Evolutionary conservation across 192 early-diverging fungal species (phyloP).

Genomic region (Coemansia sp.): DNA sequence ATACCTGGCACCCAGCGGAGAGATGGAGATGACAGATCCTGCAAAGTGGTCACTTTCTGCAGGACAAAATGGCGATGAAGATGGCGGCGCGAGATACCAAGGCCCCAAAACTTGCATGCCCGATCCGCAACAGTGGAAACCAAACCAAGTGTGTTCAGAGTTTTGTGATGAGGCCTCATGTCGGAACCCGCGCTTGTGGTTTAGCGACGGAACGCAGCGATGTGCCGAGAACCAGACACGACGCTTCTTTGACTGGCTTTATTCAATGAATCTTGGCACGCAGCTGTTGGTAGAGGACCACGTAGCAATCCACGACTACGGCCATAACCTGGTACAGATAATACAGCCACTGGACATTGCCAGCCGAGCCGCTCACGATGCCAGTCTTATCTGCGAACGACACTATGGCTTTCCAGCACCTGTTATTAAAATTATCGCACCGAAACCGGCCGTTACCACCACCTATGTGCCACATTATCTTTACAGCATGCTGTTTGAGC

Average conservation of each 20-base stretch:
- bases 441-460: constrained; percentile 52
- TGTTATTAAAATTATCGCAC: constrained; percentile 49
- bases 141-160: constrained; percentile 40
- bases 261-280: constrained; percentile 62
- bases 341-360: constrained; percentile 59
- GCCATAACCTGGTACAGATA: constrained; percentile 58
- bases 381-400: constrained; percentile 46
- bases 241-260: constrained; percentile 61
- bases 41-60: constrained; percentile 21
- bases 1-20: constrained; percentile 45
- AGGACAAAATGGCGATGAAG: not conserved
- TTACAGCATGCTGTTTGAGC: constrained; percentile 60
- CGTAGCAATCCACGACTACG: constrained; percentile 57
- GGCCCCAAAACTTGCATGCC: not conserved
- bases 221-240: constrained; percentile 55
- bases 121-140: constrained; percentile 43
- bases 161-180: constrained; percentile 43
- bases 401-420: constrained; percentile 56
- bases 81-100: not conserved
- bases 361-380: constrained; percentile 53
- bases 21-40: constrained; percentile 54
- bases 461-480: constrained; percentile 61
- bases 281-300: constrained; percentile 64
- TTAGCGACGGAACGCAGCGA: constrained; percentile 46
- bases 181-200: constrained; percentile 49